phyloP scores from a whole-genome alignment of 169 alveolate genomes.

The Eimeria tenella region DNA sequence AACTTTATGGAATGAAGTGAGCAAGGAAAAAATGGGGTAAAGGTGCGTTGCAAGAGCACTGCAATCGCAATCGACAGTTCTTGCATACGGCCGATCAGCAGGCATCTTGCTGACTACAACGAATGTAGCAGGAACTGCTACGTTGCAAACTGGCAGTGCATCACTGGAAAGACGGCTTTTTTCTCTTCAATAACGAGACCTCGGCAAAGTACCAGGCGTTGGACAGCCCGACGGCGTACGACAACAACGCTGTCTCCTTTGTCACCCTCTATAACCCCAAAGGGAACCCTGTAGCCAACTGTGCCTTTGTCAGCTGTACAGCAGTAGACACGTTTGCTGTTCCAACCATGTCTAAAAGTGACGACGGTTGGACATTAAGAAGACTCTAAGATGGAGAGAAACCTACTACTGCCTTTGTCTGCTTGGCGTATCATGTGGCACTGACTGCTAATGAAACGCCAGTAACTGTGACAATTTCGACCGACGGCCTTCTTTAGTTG shows the following conservation, averaged over 20 bases:
- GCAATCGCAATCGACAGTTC: too few relatives aligned
- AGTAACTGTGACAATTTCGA: too few relatives aligned
- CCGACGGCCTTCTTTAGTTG: too few relatives aligned
- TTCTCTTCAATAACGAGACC: not conserved
- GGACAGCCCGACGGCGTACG: not conserved
- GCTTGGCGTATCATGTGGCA: slow-evolving; percentile 17
- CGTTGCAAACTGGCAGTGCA: slow-evolving; percentile 47
- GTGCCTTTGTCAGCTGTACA: slow-evolving; percentile 22
- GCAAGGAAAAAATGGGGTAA: not conserved
- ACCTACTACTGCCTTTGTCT: not conserved
- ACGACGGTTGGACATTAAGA: too few relatives aligned
- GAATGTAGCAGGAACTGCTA: too few relatives aligned
- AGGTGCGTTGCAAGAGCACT: too few relatives aligned
- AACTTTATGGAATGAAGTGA: too few relatives aligned
- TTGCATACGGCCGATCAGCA: too few relatives aligned
- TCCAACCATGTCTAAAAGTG: too few relatives aligned
- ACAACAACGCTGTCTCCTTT: slow-evolving; percentile 21
- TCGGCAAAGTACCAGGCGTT: not conserved
- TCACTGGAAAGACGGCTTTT: not conserved
- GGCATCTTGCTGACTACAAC: too few relatives aligned
- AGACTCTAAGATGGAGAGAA: not conserved
- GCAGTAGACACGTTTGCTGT: too few relatives aligned
- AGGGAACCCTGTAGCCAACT: not conserved
- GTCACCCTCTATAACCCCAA: slow-evolving; percentile 63
- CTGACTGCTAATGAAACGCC: slow-evolving; percentile 32